Conservation (phyloP, 2,329 filamentous ascomycete genomes). For the Cladophialophora exuberans region DNA sequence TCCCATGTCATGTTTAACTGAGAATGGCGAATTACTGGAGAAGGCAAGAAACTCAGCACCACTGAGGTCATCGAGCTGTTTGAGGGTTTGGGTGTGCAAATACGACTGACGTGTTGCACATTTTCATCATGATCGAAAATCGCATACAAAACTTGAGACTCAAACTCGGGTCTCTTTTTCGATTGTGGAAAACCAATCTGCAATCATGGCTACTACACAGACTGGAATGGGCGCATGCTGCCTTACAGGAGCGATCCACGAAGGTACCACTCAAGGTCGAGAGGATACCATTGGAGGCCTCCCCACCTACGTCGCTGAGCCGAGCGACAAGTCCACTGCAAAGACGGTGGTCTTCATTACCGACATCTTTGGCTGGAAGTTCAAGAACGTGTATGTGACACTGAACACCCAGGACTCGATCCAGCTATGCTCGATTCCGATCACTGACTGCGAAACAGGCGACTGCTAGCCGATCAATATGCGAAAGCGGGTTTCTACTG, state of each 20-base stretch:
- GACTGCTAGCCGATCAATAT: constrained; percentile 53
- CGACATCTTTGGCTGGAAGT: constrained; percentile 55
- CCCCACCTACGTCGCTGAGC: constrained; percentile 49
- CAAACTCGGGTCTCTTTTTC: neutral
- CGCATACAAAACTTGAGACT: too few relatives aligned
- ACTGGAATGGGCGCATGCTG: constrained; percentile 48
- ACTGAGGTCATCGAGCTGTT: too few relatives aligned
- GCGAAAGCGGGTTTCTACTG: constrained; percentile 50
- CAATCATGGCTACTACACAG: constrained; percentile 40
- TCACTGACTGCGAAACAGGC: too few relatives aligned
- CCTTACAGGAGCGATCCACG: constrained; percentile 40
- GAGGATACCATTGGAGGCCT: constrained; percentile 45
- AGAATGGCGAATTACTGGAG: too few relatives aligned
- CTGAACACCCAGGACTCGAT: too few relatives aligned
- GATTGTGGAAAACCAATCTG: neutral
- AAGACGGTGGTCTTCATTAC: constrained; percentile 52
- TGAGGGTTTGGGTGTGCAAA: too few relatives aligned
- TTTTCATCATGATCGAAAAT: too few relatives aligned
- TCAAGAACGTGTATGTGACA: constrained; percentile 50
- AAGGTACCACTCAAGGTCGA: constrained; percentile 38
- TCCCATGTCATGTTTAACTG: too few relatives aligned
- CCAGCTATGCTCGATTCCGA: too few relatives aligned
- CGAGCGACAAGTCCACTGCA: constrained; percentile 44
- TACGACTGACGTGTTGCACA: neutral
- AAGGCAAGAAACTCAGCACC: too few relatives aligned